Conservation (phyloP, 306 rosid species). For the Neltuma alba region DNA sequence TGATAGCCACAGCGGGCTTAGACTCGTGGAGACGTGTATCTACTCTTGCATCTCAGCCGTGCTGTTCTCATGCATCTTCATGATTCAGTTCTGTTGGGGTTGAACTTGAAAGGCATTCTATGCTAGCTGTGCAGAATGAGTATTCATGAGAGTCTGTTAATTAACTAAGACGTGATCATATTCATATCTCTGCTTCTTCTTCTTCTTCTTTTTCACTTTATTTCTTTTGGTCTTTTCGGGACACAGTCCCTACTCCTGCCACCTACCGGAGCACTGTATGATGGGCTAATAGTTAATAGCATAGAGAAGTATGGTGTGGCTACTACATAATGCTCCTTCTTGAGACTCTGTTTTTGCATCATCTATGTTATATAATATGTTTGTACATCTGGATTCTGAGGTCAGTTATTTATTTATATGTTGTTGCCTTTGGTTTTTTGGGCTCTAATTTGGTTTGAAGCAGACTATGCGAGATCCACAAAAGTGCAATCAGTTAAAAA, state of each 20-base stretch:
- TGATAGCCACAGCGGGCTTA: conserved; percentile 49
- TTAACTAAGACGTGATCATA: conserved; percentile 27
- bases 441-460: too few relatives aligned
- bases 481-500: too few relatives aligned
- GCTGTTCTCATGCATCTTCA: conserved; percentile 45
- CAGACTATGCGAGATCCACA: too few relatives aligned
- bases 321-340: background rate
- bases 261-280: conserved; percentile 20
- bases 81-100: conserved; percentile 52
- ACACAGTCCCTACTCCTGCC: background rate
- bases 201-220: too few relatives aligned
- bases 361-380: background rate
- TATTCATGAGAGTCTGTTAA: conserved; percentile 40
- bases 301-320: background rate
- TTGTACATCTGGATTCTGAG: conserved; percentile 41
- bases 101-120: conserved; percentile 26
- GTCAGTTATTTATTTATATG: too few relatives aligned
- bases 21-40: conserved; percentile 24
- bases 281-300: conserved; percentile 22
- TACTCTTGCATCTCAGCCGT: conserved; percentile 28
- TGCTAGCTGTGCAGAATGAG: conserved; percentile 33
- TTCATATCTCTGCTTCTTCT: background rate
- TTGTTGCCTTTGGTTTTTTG: too few relatives aligned
- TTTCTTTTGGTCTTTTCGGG: background rate
- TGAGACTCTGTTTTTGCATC: background rate